Conservation (phyloP, 2,329 filamentous ascomycete species). For the Rutstroemia sp. region DNA sequence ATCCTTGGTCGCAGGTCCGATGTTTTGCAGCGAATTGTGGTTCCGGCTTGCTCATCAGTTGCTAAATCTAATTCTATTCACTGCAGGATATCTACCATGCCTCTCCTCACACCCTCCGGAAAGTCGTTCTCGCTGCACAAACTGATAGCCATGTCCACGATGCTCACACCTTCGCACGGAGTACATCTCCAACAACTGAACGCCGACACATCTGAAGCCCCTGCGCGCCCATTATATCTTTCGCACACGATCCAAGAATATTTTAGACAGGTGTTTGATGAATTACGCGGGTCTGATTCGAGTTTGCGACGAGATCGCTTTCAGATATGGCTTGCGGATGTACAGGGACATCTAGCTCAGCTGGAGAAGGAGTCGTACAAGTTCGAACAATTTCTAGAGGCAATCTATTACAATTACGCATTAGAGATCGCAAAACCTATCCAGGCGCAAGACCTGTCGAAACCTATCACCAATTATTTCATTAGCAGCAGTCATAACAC, state of each 20-base stretch:
- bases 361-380: constrained; percentile 26
- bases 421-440: constrained; percentile 23
- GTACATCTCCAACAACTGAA: constrained; percentile 16
- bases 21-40: constrained; percentile 7
- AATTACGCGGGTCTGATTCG: constrained; percentile 32
- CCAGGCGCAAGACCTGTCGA: constrained; percentile 25
- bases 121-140: constrained; percentile 30
- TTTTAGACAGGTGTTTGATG: constrained; percentile 41
- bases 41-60: background rate
- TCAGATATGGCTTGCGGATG: constrained; percentile 40
- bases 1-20: background rate
- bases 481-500: constrained; percentile 95
- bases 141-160: constrained; percentile 29
- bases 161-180: constrained; percentile 23
- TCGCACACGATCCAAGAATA: constrained; percentile 42
- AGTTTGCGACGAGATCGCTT: constrained; percentile 36
- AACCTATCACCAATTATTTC: constrained; percentile 62
- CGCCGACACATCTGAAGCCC: constrained; percentile 10
- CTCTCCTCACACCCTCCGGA: constrained; percentile 20
- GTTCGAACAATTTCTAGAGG: constrained; percentile 28
- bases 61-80: background rate
- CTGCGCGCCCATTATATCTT: constrained; percentile 32
- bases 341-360: constrained; percentile 34
- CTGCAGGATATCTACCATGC: constrained; percentile 13
- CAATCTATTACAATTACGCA: constrained; percentile 23